phyloP scores from a whole-genome alignment of 768 basidiomycete species.

The Daedaleopsis sinensis region DNA sequence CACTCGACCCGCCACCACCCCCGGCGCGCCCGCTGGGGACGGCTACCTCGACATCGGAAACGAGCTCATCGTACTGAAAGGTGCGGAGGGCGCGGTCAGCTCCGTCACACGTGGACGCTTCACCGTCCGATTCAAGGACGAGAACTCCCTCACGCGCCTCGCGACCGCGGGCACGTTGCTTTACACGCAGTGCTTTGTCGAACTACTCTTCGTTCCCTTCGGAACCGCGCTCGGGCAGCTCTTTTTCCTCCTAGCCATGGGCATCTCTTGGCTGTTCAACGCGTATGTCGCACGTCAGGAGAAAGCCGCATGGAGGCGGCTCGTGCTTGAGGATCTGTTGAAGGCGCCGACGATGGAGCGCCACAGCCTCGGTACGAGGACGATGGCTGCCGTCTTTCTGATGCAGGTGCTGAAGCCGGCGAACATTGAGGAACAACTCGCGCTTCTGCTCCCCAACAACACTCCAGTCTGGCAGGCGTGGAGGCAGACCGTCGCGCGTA shows the following conservation, averaged over 20 bases:
- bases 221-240: constrained; percentile 15
- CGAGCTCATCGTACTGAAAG: constrained; percentile 14
- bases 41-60: constrained; percentile 13
- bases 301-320: constrained; percentile 4
- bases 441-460: constrained; percentile 5
- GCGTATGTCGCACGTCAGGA: constrained; percentile 3
- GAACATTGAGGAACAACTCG: constrained; percentile 2
- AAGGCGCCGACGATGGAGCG: constrained; percentile 1
- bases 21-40: constrained; percentile 13
- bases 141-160: background rate
- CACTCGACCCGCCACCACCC: constrained; percentile 3
- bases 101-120: constrained; percentile 18
- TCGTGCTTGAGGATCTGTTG: constrained; percentile 10
- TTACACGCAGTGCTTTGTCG: constrained; percentile 12
- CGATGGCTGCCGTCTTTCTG: background rate
- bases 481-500: constrained; percentile 2
- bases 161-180: background rate
- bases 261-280: constrained; percentile 16
- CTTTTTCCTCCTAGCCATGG: constrained; percentile 15
- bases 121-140: constrained; percentile 6
- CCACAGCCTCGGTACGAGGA: constrained; percentile 6
- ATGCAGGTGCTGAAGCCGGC: constrained; percentile 1
- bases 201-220: constrained; percentile 18
- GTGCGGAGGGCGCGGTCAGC: constrained; percentile 8
- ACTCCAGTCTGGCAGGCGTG: constrained; percentile 3